Conservation (phyloP, 139 green algal species). For the Tetradesmus lagerheimii region DNA sequence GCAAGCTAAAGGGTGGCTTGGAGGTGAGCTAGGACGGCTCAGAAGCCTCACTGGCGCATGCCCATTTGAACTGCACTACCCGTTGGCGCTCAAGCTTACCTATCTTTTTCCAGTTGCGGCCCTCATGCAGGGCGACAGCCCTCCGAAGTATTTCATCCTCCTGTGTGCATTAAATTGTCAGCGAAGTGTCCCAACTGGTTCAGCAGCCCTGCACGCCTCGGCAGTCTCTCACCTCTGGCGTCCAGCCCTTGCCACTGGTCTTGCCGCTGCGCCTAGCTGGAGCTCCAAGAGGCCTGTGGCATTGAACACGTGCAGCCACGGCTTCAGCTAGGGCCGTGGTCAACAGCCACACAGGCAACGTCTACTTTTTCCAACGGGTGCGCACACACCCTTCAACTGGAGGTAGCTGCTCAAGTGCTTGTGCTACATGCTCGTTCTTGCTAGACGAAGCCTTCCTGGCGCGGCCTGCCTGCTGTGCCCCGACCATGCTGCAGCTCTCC, state of each 20-base stretch:
- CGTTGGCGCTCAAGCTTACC: constrained; percentile 57
- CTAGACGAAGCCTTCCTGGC: neutral
- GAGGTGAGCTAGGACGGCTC: neutral
- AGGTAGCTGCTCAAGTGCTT: constrained; percentile 25
- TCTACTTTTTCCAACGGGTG: constrained; percentile 6
- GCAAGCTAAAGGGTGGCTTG: too few relatives aligned
- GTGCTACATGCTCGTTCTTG: neutral
- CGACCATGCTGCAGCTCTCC: neutral
- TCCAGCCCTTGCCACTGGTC: constrained; percentile 3
- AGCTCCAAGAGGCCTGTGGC: constrained; percentile 3
- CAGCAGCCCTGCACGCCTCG: neutral
- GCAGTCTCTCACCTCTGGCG: neutral
- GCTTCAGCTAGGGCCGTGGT: neutral
- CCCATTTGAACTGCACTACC: neutral
- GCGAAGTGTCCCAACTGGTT: too few relatives aligned
- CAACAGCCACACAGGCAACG: neutral
- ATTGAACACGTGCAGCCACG: neutral
- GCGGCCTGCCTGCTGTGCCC: neutral
- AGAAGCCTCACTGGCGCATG: neutral
- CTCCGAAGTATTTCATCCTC: constrained; percentile 86
- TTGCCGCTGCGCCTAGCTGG: neutral
- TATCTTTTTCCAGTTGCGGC: constrained; percentile 91
- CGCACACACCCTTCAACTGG: constrained; percentile 36
- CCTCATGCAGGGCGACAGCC: constrained; percentile 78
- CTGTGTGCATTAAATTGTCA: neutral